Evolutionary conservation across 345 rosid genomes (phyloP).

Genomic region (Fremontodendron californicum): DNA sequence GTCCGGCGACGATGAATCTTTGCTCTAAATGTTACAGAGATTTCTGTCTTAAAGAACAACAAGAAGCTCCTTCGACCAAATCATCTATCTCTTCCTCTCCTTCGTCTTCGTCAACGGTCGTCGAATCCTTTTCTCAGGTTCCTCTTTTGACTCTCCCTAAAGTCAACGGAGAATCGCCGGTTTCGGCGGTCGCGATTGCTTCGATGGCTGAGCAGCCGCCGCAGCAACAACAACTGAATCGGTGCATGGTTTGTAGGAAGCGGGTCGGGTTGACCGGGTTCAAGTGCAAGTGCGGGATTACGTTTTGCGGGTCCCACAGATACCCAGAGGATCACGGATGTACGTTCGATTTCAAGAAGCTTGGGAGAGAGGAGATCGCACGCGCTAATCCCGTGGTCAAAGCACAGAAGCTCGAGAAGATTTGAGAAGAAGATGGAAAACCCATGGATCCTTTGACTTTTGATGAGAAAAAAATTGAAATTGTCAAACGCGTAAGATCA

Average conservation of each 20-base stretch:
- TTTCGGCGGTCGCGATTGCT: neutral
- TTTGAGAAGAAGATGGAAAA: conserved; percentile 25
- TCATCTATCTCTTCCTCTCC: conserved; percentile 37
- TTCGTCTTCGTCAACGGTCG: conserved; percentile 17
- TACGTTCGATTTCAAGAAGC: conserved; percentile 44
- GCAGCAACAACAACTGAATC: conserved; percentile 32
- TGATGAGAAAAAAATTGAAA: neutral
- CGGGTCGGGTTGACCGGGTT: conserved; percentile 54
- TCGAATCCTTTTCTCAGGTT: conserved; percentile 30
- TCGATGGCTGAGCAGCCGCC: conserved; percentile 4
- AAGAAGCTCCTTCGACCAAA: conserved; percentile 39
- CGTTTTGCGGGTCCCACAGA: conserved; percentile 50
- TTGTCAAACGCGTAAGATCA: neutral
- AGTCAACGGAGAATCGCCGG: conserved; percentile 12
- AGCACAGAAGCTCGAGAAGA: conserved; percentile 43
- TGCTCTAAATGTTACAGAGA: conserved; percentile 55
- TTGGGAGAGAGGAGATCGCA: conserved; percentile 52
- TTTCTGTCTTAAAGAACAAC: conserved; percentile 39
- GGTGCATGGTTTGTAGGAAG: conserved; percentile 45
- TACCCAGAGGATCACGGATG: conserved; percentile 55
- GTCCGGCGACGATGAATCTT: conserved; percentile 54
- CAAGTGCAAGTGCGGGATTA: conserved; percentile 46
- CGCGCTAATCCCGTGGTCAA: conserved; percentile 48
- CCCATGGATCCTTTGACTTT: conserved; percentile 2
- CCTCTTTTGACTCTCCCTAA: conserved; percentile 19